phyloP scores from a whole-genome alignment of 129 eudicot species.

The Artemisia tridentata region DNA sequence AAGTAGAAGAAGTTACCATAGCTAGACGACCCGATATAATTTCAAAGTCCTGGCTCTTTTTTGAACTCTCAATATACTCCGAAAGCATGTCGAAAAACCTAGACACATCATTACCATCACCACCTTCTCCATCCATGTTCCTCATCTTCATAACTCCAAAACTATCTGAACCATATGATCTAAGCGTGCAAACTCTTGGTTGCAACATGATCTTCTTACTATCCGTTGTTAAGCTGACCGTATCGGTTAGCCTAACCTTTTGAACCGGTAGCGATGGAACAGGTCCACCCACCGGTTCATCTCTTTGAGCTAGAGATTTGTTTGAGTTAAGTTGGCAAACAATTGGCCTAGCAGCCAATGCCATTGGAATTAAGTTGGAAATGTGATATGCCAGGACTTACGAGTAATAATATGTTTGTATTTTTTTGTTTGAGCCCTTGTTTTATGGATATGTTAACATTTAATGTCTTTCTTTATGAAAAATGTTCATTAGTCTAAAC shows the following conservation, averaged over 20 bases:
- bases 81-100: slow-evolving; percentile 64
- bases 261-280: slow-evolving; percentile 32
- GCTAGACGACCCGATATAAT: slow-evolving; percentile 93
- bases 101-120: slow-evolving; percentile 44
- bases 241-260: slow-evolving; percentile 28
- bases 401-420: slow-evolving; percentile 14
- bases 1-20: too few relatives aligned
- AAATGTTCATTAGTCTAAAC: too few relatives aligned
- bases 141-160: slow-evolving; percentile 46
- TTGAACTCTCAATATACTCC: slow-evolving; percentile 82
- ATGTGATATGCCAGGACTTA: slow-evolving; percentile 6
- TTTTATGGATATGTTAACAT: background rate
- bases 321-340: slow-evolving; percentile 44
- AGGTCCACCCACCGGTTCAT: slow-evolving; percentile 21
- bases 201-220: slow-evolving; percentile 66
- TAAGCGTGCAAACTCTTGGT: slow-evolving; percentile 80
- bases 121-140: slow-evolving; percentile 15
- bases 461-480: background rate
- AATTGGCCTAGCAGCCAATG: slow-evolving; percentile 54
- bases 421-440: slow-evolving; percentile 13
- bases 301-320: slow-evolving; percentile 31
- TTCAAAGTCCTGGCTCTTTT: slow-evolving; percentile 84
- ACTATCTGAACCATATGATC: slow-evolving; percentile 69
- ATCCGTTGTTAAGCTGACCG: slow-evolving; percentile 16
- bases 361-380: slow-evolving; percentile 35